Evolutionary conservation across 2,329 filamentous ascomycete species (phyloP).

Genomic region (Colletotrichum godetiae): DNA sequence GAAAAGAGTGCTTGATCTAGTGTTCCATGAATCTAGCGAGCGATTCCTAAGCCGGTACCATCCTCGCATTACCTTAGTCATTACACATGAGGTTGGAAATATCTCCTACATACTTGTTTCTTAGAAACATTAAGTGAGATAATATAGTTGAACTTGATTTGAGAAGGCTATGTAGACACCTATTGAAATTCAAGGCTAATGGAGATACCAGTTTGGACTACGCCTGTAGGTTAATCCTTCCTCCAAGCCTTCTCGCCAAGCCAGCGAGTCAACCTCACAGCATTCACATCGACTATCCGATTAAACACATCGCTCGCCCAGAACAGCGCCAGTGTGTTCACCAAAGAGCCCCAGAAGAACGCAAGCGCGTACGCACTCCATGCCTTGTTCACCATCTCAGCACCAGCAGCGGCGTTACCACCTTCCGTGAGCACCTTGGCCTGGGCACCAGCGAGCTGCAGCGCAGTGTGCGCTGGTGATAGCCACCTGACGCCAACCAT

Average conservation of each 20-base stretch:
- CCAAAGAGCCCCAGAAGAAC: background rate
- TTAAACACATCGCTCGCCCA: conserved; percentile 23
- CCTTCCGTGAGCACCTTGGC: background rate
- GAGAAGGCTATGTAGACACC: background rate
- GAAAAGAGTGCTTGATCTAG: no score
- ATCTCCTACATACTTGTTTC: no score
- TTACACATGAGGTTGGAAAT: no score
- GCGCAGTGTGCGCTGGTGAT: background rate
- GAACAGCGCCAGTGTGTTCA: conserved; percentile 13
- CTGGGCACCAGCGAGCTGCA: background rate
- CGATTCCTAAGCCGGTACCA: no score
- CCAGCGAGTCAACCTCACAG: conserved; percentile 7
- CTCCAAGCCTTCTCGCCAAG: conserved; percentile 12
- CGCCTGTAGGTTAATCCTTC: background rate
- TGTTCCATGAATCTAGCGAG: rapidly evolving
- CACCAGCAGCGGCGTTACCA: background rate
- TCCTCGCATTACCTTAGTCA: no score
- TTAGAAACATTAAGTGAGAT: rapidly evolving
- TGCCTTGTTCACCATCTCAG: background rate
- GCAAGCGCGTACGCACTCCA: background rate
- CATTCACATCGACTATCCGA: conserved; percentile 3
- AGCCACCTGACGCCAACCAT: conserved; percentile 50
- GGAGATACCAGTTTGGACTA: no score
- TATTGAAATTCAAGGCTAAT: background rate
- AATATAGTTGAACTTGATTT: rapidly evolving